Base-by-base conservation (phyloP, 2,329 filamentous ascomycete genomes). In the Claviceps monticola region DNA sequence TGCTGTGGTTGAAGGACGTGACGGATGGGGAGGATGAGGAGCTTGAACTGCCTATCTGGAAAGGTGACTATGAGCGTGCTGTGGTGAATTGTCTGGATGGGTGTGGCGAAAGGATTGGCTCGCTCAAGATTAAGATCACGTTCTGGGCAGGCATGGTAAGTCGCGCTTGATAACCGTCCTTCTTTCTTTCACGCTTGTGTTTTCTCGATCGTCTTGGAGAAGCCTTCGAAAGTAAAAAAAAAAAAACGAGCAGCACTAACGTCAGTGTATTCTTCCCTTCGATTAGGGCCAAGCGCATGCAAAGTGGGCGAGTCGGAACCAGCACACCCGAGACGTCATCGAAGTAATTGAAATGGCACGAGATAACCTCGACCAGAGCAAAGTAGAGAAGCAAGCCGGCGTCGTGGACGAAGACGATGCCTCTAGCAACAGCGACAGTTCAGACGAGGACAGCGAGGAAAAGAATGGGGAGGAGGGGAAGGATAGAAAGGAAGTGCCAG, bases 1-100 rank as follows among this genome's bases (percentile, higher is more conserved):
- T 85, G 2, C 66, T 86, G 2, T 87, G 84, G 84, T 71, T 87
- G 17, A 78, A 80, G 56, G 79, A 86, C n/a, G 70, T 88, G 0
- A 68, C 74, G 0, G 84, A 88, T 53, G 84, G 86, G 54, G 78
- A 85, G 58, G 74, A 82, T 50, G 68, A 72, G 44, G 78, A 74
- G 0, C 58, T 84, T 8, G 73, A 71, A 4, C 61, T 88, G 3
- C 67, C 78, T 5, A 74, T 88, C 2, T 88, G 82, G 79, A 82
- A 80, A 60, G 81, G 83, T 23, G 75, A 69, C 48, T 64, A 65
- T 47, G 60, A 65, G 34, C 62, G 67, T 9, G 83, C 57, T 70
- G 82, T 62, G 64, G 75, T 56, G 54, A 71, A 59, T 54, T 74
- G 53, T 58, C 58, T 61, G 55, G 67, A 62, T 56, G 68, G 54